phyloP scores from a whole-genome alignment of 1,139 yeast species.

The Hansenula sp. region DNA sequence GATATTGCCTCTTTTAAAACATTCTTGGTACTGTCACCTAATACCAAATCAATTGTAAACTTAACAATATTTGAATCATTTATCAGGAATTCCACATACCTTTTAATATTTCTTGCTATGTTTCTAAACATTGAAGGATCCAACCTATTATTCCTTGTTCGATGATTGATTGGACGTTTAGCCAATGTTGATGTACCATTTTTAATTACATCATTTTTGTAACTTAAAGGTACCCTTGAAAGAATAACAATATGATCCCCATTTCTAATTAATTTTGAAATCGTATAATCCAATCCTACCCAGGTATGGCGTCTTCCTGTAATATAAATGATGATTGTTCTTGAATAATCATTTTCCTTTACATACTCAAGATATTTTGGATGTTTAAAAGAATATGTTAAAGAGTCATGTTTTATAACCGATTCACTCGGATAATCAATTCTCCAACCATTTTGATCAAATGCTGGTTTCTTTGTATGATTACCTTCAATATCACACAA shows the following conservation, averaged over 20 bases:
- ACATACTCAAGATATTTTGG: constrained; percentile 24
- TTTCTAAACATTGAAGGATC: constrained; percentile 12
- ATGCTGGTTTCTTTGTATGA: constrained; percentile 1
- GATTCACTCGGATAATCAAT: constrained; percentile 15
- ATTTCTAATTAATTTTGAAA: constrained; percentile 45
- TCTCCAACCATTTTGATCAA: constrained; percentile 12
- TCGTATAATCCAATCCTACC: constrained; percentile 72
- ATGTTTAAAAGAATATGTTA: constrained; percentile 9
- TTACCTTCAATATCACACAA: constrained; percentile 41
- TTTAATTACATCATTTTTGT: constrained; percentile 4
- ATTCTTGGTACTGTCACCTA: constrained; percentile 14
- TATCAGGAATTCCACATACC: constrained; percentile 42
- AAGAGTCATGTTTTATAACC: constrained; percentile 9
- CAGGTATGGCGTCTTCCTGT: constrained; percentile 73
- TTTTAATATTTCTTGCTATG: constrained; percentile 36
- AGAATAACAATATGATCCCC: constrained; percentile 62
- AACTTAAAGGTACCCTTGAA: constrained; percentile 35
- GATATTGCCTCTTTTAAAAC: constrained; percentile 58
- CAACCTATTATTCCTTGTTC: constrained; percentile 2
- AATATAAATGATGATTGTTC: constrained; percentile 59
- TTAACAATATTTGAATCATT: constrained; percentile 45
- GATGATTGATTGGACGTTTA: too few relatives aligned
- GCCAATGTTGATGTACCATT: not conserved
- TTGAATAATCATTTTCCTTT: constrained; percentile 29
- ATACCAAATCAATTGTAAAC: constrained; percentile 48